Conservation (phyloP, 1,139 yeast genomes). For the Scheffersomyces quercinus region DNA sequence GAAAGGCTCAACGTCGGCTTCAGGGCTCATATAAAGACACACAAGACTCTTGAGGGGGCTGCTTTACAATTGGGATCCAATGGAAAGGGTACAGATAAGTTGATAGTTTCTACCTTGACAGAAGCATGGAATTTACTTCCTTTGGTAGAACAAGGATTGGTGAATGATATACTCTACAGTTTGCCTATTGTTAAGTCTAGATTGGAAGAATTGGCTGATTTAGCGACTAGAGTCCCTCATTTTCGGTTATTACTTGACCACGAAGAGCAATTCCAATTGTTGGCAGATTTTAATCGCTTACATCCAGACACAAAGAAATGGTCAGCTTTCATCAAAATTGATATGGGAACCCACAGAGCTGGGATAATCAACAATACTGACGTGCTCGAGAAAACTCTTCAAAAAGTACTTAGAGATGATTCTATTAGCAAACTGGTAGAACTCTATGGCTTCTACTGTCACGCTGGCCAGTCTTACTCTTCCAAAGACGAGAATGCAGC, state of each 20-base stretch:
- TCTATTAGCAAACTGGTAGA: conserved; percentile 32
- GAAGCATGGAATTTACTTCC: conserved; percentile 62
- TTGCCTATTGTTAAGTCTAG: conserved; percentile 64
- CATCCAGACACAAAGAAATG: conserved; percentile 35
- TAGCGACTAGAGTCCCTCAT: conserved; percentile 40
- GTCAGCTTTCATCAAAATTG: conserved; percentile 58
- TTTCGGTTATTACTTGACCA: conserved; percentile 66
- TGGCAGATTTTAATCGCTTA: conserved; percentile 36
- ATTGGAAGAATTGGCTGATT: conserved; percentile 49
- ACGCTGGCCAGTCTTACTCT: conserved; percentile 75
- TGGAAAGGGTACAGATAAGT: conserved; percentile 35
- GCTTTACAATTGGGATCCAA: conserved; percentile 27
- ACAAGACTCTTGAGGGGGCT: conserved; percentile 50
- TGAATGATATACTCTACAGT: conserved; percentile 66
- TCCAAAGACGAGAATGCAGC: conserved; percentile 51
- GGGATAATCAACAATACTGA: conserved; percentile 46
- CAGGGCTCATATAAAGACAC: conserved; percentile 77
- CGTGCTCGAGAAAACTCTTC: conserved; percentile 29
- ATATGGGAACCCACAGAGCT: conserved; percentile 66
- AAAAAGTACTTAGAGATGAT: conserved; percentile 20
- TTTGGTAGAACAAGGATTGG: conserved; percentile 42
- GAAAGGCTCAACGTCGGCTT: conserved; percentile 35
- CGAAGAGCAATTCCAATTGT: conserved; percentile 51
- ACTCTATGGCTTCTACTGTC: conserved; percentile 71
- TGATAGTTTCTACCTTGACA: conserved; percentile 69